Base-by-base conservation (phyloP, 2,329 filamentous ascomycete species). In the Microcyclosporella mali region DNA sequence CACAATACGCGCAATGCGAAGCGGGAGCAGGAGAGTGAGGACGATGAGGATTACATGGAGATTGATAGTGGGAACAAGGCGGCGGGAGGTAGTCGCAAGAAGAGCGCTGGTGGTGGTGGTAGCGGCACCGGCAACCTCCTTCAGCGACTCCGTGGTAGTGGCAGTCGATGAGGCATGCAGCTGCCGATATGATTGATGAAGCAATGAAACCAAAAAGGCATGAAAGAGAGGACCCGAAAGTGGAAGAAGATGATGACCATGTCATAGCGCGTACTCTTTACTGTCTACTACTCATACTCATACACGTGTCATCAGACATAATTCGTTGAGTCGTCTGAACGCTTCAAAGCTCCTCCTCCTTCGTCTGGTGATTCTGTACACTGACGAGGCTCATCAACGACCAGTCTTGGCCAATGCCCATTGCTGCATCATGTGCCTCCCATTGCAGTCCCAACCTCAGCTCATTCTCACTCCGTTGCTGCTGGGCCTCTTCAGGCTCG, bases 1-100 rank as follows among this genome's bases (percentile, higher is more conserved):
- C 43, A 41, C 11, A 45, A 42, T 12, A 47, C 46, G 10, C 38
- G 49, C 21, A 35, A 40, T 7, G 49, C 45, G 32, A 46, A 46
- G 43, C 42, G 42, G 14, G 52, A 53, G n/a, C 46, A 52, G 34
- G 50, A 47, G 19, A 50, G 55, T 15, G 54, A 52, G 18, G 53
- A 52, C 1, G 55, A 61, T 41, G 56, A 51, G 11, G 61, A 63
- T 48, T 48, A 51, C 21, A 64, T 64, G 61, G 61, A 64, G 33
- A 43, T 64, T 10, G 61, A 64, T 47, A 52, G 49, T 15, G 51
- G 45, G 6, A 9, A 19, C 10, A 33, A 36, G 9, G 18, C 32
- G 2, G 27, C 27, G 6, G 40, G 41, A 4, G 38, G 31, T 18
- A 48, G 53, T 9, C 50, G 38, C 32, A 53, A 51, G 47, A 55